Percentiles rank a stretch among this genome's conserved stretches.
Evolutionary conservation across 164 flowering plant species (phyloP).

Genomic region (grape (Vitis vinifera)): DNA sequence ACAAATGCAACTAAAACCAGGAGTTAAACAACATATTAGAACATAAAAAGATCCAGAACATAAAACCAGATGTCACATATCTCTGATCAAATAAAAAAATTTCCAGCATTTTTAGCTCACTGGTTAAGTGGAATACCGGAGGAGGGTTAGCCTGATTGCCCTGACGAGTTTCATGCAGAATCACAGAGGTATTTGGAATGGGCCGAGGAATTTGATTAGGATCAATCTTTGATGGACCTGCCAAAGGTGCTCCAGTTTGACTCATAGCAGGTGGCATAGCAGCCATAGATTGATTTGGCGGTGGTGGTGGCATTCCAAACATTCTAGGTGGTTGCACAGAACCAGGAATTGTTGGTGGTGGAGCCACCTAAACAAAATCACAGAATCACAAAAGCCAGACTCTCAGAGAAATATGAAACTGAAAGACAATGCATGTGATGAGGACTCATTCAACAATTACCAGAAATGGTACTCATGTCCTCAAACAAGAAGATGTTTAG

Average conservation of each 20-base stretch:
- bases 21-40: not conserved
- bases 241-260: conserved; percentile 53
- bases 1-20: not conserved
- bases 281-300: conserved; percentile 62
- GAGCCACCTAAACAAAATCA: conserved; percentile 27
- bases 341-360: conserved; percentile 53
- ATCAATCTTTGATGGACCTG: conserved; percentile 83
- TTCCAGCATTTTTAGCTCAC: not conserved
- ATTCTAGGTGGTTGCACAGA: conserved; percentile 59
- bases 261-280: conserved; percentile 57
- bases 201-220: conserved; percentile 96
- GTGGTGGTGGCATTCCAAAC: conserved; percentile 72
- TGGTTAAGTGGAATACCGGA: conserved; percentile 59
- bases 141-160: conserved; percentile 82
- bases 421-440: no score
- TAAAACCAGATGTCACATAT: not conserved
- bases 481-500: no score
- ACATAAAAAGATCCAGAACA: not conserved
- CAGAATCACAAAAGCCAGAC: conserved; percentile 13
- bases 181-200: conserved; percentile 53
- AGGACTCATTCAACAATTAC: no score
- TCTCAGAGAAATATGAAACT: not conserved
- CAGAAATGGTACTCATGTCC: no score
- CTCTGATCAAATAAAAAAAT: not conserved
- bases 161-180: conserved; percentile 78